Conservation (phyloP, 768 basidiomycete genomes). For the Lactarius vividus region DNA sequence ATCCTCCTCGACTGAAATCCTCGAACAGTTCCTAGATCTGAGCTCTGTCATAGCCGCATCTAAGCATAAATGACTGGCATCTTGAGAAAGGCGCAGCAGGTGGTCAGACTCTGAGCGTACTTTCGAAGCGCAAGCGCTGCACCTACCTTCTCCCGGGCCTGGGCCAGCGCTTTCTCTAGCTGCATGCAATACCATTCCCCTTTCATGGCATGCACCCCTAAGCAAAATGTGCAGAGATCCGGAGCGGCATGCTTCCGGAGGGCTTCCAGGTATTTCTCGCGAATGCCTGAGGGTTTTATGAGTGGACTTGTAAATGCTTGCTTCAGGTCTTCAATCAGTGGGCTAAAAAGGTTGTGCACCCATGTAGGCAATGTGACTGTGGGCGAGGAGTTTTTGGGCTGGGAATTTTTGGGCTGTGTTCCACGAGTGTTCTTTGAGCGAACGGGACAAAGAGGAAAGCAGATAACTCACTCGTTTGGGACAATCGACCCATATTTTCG, state of each 20-base stretch:
- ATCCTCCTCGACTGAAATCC: background rate
- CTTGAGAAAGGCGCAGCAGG: background rate
- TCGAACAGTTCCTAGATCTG: background rate
- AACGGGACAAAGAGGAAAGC: background rate
- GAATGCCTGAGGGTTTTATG: background rate
- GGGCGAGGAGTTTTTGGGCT: background rate
- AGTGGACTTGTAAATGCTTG: background rate
- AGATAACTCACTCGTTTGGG: background rate
- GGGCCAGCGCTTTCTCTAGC: background rate
- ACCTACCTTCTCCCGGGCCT: background rate
- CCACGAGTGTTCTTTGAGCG: background rate
- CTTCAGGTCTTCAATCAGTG: background rate
- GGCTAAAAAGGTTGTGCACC: background rate
- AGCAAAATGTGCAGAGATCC: background rate
- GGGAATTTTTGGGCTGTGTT: background rate
- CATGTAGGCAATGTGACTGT: background rate
- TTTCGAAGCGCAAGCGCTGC: background rate
- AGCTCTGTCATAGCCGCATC: background rate
- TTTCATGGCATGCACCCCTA: background rate
- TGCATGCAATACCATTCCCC: background rate
- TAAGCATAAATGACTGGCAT: background rate
- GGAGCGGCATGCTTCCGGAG: background rate
- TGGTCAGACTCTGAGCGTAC: background rate
- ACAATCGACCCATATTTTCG: background rate
- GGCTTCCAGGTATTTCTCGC: background rate